Base-by-base conservation (phyloP, 2,329 filamentous ascomycete genomes). In the Sarocladium strictum region DNA sequence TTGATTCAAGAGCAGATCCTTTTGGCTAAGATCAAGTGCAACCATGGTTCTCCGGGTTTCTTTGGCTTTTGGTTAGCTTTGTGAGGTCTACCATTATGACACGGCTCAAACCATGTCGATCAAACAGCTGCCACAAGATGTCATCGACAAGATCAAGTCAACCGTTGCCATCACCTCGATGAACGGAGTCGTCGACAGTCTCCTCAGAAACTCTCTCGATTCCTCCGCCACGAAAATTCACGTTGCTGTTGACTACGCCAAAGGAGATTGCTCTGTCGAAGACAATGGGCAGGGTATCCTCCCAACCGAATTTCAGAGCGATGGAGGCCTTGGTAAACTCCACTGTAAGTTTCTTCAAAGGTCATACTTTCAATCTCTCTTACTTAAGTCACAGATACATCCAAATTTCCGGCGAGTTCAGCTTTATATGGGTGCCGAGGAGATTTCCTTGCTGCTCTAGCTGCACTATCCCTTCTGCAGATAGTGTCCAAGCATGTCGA, bases 201-300 rank as follows among this genome's bases (percentile, higher is more conserved):
- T 97, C 10, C 62, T 95, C 24, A 84, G 87, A 66, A 99, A 99
- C 67, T 83, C 90, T 0, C 76, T 99, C 12, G 94, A 99, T 73
- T 90, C 91, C 3, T 73, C 74, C 45, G 86, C 92, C 15, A 78
- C 76, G 32, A 87, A 78, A 54, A 72, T 97, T 58, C 81, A 81
- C 53, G 75, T 96, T 54, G 79, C 77, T 1, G 74, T 96, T 21
- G 88, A 97, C 69, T 90, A 90, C 65, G 68, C 71, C 53, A 84
- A 86, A 23, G 93, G 91, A 4, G 83, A 80, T 60, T 96, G 92
- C 68, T 76, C 78, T 0, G 80, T 97, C 4, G 88, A 96, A 64
- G 94, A 99, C 66, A 80, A 97, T 69, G 94, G 94, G 1, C 55
- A 74, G 15, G 94, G 94, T 0, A 95, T 99, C 45, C 66, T 75